Base-by-base conservation (phyloP, 176 grass and related monocot genomes). In the Themeda triandra region DNA sequence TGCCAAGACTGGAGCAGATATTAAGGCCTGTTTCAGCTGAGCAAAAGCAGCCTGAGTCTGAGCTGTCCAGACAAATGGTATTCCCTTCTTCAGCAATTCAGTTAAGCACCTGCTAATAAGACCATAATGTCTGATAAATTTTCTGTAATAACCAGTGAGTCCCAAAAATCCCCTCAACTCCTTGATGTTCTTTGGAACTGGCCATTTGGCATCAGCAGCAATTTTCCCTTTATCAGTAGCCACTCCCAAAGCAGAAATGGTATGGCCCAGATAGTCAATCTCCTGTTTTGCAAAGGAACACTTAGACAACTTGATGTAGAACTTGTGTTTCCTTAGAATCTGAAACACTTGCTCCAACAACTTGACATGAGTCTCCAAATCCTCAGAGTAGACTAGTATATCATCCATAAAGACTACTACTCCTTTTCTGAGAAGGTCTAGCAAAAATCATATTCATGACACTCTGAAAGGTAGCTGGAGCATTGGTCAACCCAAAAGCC, bases 151-250 rank as follows among this genome's bases (percentile, higher is more conserved):
- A 35, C 33, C 4, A 35, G 33, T 35, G 2, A 35, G 4, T 5
- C 33, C 33, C 33, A 35, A 35, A 5, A 35, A 35, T 35, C 33
- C 33, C 4, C 33, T 35, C 33, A 35, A 35, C 33, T 72, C n/a
- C 1, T 71, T 71, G 0, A 44, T 0, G 12, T 0, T 0, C 0
- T 2, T 3, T 0, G 69, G 35, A 0, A 4, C 1, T 2, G 36
- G 21, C 19, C 35, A 69, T 21, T 2, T 0, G 1, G 12, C 3
- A 0, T 40, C 33, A 2, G 33, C 35, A 1, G 0, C 0, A 0
- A 40, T 12, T 7, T 69, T 69, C 0, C 24, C 1, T 4, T 10
- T 4, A 0, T 37, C 21, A 11, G 8, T n/a, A 2, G 36, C 4
- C 0, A 70, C 4, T 0, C 67, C 67, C 0, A 1, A 0, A 0